A percentile compares a stretch with the other conserved stretches of the same genome.
phyloP scores from a whole-genome alignment of 768 basidiomycete genomes.

The Phanerochaete sordida region DNA sequence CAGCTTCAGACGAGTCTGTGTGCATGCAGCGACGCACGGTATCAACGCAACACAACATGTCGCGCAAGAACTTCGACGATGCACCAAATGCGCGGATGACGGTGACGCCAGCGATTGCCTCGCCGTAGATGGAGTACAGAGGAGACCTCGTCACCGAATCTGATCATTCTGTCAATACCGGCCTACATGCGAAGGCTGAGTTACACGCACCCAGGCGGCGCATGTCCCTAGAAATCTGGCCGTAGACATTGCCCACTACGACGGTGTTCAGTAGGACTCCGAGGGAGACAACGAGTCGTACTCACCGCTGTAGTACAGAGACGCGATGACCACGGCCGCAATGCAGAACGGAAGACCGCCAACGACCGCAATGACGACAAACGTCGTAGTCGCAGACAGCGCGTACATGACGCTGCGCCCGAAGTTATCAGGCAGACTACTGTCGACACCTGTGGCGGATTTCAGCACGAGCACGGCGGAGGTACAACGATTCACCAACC shows the following conservation, averaged over 20 bases:
- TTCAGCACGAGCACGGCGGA: no score
- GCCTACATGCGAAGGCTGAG: not conserved
- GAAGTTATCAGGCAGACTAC: slow-evolving; percentile 79
- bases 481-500: no score
- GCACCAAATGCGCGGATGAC: slow-evolving; percentile 84
- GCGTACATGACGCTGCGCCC: slow-evolving; percentile 72
- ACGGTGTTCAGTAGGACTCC: slow-evolving; percentile 29
- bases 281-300: not conserved
- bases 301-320: slow-evolving; percentile 71
- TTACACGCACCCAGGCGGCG: slow-evolving; percentile 62
- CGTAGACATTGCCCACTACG: slow-evolving; percentile 53
- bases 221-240: slow-evolving; percentile 87
- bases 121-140: slow-evolving; percentile 48
- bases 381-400: slow-evolving; percentile 66
- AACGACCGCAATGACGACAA: slow-evolving; percentile 71
- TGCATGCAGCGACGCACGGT: slow-evolving; percentile 69
- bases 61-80: slow-evolving; percentile 78
- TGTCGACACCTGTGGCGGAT: slow-evolving; percentile 72
- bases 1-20: no score
- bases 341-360: slow-evolving; percentile 76
- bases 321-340: slow-evolving; percentile 50
- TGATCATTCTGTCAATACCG: slow-evolving; percentile 1
- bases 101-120: slow-evolving; percentile 49
- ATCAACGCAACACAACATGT: slow-evolving; percentile 80
- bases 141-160: slow-evolving; percentile 45